Evolutionary conservation across 768 basidiomycete species (phyloP), one percentile per base, ranked within the genome.

Genomic region (Crepidotus variabilis): DNA sequence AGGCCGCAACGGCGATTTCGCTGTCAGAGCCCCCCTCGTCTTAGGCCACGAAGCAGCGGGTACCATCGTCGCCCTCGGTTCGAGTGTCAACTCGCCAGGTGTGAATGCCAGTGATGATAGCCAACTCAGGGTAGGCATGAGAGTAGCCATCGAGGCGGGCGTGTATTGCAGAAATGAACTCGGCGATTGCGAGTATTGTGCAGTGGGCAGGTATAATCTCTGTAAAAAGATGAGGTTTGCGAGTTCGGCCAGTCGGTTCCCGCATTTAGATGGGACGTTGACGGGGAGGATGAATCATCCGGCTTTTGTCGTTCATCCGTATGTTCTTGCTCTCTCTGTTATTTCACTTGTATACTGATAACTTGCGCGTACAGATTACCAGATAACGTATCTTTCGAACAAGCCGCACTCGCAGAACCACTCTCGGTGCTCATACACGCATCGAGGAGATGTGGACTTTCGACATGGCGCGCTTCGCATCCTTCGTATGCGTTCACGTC

Each of bases 1-100:
- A 63, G 94, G 90, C 20, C 84, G 92, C 45, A 98, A 97, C 70
- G 95, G 94, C 49, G 92, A 93, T 70, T 97, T 95, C 73, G 87
- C 85, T 51, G 78, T 97, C 59, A 88, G 84, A 58, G 78, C 84
- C 6, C 94, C 95, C 3, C 83, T 98, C 57, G 88, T 94, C 47
- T 87, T 98, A 32, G 96, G 95, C 22, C 95, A 98, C 71, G 95
- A 98, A 76, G 81, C 94, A 0, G 84, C 91, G n/a, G 95, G 94
- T 33, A 71, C 91, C 65, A 76, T 98, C 65, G 87, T 88, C 55
- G 87, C 92, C n/a, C 78, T 96, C 56, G 90, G 90, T 10, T 80
- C 86, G 11, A 84, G 85, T 16, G 86, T 87, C 46, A 28, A 28
- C 28, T 4, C 28, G 3, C 28, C 28, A 4, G 28, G 28, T 8